A percentile compares a stretch with the other conserved stretches of the same genome.
Conservation (phyloP, 495 filamentous ascomycete species). For the Penicillium bovifimosum region DNA sequence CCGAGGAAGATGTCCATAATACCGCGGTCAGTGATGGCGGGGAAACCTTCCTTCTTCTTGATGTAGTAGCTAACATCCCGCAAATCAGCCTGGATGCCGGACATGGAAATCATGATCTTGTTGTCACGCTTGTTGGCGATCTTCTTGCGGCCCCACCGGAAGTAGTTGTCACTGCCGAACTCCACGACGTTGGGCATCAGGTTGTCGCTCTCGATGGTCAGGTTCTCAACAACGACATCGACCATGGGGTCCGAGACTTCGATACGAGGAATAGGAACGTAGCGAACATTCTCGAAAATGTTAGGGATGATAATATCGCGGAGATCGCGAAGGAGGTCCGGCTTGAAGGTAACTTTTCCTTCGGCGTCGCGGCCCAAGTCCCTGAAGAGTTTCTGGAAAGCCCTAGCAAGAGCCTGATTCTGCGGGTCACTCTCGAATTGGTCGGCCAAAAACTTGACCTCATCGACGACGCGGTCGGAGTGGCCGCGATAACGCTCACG, state of each 20-base stretch:
- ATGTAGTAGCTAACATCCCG: constrained; percentile 89
- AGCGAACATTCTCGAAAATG: constrained; percentile 80
- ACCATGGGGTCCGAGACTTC: constrained; percentile 83
- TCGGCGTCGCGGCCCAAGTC: constrained; percentile 80
- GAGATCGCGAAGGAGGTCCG: constrained; percentile 82
- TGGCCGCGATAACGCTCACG: constrained; percentile 83
- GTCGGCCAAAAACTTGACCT: constrained; percentile 80
- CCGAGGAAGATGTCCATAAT: constrained; percentile 86
- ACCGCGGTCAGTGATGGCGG: constrained; percentile 80
- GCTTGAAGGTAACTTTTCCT: constrained; percentile 86
- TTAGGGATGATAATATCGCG: constrained; percentile 80
- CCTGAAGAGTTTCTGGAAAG: constrained; percentile 78
- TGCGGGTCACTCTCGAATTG: constrained; percentile 86
- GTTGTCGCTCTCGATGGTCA: constrained; percentile 94
- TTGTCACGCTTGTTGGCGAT: constrained; percentile 75
- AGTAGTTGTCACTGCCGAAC: constrained; percentile 88
- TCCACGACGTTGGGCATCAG: constrained; percentile 94
- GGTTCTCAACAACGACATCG: constrained; percentile 88
- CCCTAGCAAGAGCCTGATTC: constrained; percentile 71
- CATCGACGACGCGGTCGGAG: constrained; percentile 81
- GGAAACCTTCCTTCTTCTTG: constrained; percentile 94
- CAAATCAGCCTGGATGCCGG: constrained; percentile 66
- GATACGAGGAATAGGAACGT: constrained; percentile 90
- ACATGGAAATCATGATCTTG: constrained; percentile 72
- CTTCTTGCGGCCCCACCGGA: constrained; percentile 88